Conservation (phyloP, 176 grass and related monocot species). For the Juncus inflexus region DNA sequence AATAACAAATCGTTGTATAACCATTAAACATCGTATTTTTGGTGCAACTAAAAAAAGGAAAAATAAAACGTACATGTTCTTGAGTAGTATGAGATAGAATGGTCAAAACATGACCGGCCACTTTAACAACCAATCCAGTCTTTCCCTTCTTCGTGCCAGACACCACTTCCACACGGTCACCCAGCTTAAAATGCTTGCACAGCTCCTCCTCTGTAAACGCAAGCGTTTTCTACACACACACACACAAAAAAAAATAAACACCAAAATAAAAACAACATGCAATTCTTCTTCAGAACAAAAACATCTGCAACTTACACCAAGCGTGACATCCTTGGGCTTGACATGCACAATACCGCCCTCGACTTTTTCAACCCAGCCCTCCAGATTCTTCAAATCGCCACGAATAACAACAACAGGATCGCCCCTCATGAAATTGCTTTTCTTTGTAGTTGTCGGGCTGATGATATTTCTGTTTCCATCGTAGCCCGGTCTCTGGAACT, state of each 20-base stretch:
- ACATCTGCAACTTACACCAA: conserved; percentile 26
- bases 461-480: conserved; percentile 74
- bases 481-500: conserved; percentile 86
- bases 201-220: conserved; percentile 90
- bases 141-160: conserved; percentile 86
- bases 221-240: conserved; percentile 45
- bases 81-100: conserved; percentile 94
- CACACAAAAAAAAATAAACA: too few species aligned
- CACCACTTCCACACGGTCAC: conserved; percentile 95
- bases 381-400: conserved; percentile 82
- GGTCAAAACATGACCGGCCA: conserved; percentile 79
- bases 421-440: conserved; percentile 97
- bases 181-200: conserved; percentile 93
- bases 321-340: conserved; percentile 64
- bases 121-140: conserved; percentile 97
- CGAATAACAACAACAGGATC: conserved; percentile 84
- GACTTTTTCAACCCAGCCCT: conserved; percentile 99
- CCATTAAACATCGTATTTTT: background rate
- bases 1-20: too few species aligned
- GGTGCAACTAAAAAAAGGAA: background rate
- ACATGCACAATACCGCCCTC: conserved; percentile 89
- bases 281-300: too few species aligned
- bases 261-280: too few species aligned
- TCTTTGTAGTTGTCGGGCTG: too few species aligned
- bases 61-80: conserved; percentile 59